These are phyloP conservation scores for Ceratobasidium sp. DNA, from an alignment of 1,284 basidiomycete species.

Conservation along the genomic window DNA sequence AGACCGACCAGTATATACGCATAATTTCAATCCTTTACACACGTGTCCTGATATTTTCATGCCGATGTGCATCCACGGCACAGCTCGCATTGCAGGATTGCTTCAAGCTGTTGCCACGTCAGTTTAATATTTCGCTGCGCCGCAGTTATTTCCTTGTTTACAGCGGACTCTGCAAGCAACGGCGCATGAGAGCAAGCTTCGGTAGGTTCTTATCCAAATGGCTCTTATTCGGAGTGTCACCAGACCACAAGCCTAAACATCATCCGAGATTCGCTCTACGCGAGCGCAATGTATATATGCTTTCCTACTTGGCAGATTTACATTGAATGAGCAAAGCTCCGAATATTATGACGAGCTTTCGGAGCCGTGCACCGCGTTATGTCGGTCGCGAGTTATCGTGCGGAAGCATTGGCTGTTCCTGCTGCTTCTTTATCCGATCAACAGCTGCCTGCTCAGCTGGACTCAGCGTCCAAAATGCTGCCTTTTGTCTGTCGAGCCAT, in stretches of 20 bases:
- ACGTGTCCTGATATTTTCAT: slow-evolving; percentile 8
- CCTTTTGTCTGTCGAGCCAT: slow-evolving; percentile 36
- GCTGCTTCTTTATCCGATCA: slow-evolving; percentile 6
- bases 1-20: background rate
- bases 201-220: background rate
- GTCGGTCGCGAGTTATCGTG: slow-evolving; percentile 11
- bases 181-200: background rate
- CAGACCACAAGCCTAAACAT: background rate
- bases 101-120: slow-evolving; percentile 20
- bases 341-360: background rate
- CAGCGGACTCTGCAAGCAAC: no score
- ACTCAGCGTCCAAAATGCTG: slow-evolving; percentile 31
- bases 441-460: slow-evolving; percentile 27
- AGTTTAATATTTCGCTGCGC: slow-evolving; percentile 2
- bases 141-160: background rate
- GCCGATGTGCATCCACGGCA: background rate
- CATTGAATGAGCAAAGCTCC: no score
- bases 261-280: background rate
- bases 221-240: background rate
- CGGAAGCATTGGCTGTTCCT: background rate
- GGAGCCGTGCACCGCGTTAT: background rate
- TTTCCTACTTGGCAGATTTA: no score
- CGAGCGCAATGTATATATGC: no score
- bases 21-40: background rate
- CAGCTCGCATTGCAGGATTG: background rate